Conservation (phyloP, 257 asterid species). For the Voacanga thouarsii region DNA sequence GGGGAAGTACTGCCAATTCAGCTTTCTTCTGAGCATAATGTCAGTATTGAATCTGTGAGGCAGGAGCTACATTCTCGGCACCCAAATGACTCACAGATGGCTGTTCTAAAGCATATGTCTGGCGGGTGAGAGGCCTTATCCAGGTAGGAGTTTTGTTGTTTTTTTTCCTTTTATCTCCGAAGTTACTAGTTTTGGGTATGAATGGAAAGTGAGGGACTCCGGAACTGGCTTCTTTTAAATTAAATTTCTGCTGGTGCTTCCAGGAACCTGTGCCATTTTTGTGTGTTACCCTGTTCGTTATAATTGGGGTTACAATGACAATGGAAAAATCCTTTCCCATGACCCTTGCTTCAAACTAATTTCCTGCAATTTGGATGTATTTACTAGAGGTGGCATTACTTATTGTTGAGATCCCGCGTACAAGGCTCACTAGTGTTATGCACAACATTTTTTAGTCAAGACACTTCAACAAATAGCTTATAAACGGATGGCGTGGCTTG, state of each 20-base stretch:
- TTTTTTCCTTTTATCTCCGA: not conserved
- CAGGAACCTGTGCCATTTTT: not conserved
- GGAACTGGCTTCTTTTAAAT: not conserved
- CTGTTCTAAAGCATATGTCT: conserved; percentile 65
- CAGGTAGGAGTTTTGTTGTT: conserved; percentile 34
- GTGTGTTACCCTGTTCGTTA: not conserved
- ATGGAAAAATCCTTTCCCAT: not conserved
- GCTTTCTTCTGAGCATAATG: conserved; percentile 69
- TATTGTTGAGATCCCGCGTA: not conserved
- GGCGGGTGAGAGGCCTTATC: conserved; percentile 77
- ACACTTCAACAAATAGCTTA: not conserved
- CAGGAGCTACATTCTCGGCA: conserved; percentile 56
- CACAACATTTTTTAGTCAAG: not conserved
- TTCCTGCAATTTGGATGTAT: not conserved
- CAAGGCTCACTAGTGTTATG: not conserved
- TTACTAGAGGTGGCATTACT: not conserved
- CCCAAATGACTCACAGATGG: conserved; percentile 63
- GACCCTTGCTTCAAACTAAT: not conserved
- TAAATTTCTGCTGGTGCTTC: not conserved
- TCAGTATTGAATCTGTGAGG: conserved; percentile 57
- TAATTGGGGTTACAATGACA: no score
- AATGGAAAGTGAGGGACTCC: not conserved
- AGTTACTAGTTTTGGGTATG: not conserved
- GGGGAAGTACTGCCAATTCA: conserved; percentile 62
- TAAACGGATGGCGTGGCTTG: not conserved